Evolutionary conservation across 208 protist species (phyloP), one percentile per base, ranked within the genome.

Genomic region (Leishmania amazonensis): DNA sequence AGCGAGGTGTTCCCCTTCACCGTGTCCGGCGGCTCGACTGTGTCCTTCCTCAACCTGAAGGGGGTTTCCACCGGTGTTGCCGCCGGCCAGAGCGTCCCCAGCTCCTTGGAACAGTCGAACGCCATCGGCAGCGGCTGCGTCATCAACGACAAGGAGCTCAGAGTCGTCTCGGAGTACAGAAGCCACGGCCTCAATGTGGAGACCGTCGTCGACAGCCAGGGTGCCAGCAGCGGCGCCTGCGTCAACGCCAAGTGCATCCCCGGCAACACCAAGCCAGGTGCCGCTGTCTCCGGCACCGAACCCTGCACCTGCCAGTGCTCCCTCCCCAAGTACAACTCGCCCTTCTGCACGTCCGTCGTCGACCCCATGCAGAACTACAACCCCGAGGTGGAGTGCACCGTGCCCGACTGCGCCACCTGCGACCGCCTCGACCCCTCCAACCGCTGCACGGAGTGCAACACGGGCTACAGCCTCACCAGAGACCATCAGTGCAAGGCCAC

Each of bases 301-400:
- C 60, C 53, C 65, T 82, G 79, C 79, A 57, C 78, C 65, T 81
- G 78, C 78, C 17, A 28, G 57, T 82, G 79, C 79, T 40, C 79
- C 42, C 31, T 40, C 78, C 21, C 28, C 17, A 13, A 7, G 17
- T 64, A 64, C 78, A 68, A 62, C 15, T 65, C 49, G 35, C 76
- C 76, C 5, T 77, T 21, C 54, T 65, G 78, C 78, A 75, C 67
- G 38, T 3, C 49, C 64, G 53, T 62, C 68, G 38, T 28, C 53
- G 53, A 81, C 54, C 62, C 78, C 64, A 71, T 51, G 67, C 78
- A 81, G 74, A 77, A 28, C 74, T 62, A 65, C 74, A 47, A 65
- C 31, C 35, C 31, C 53, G 45, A 35, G 5, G 7, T 31, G 15
- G 6, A 17, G 51, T 77, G 74, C 31, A 3, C 11, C 2, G 17